Percentiles rank a stretch among this genome's conserved stretches.
These are phyloP conservation scores for Cupressus sempervirens DNA, from an alignment of 75 land plant genomes.

Conservation along the genomic window DNA sequence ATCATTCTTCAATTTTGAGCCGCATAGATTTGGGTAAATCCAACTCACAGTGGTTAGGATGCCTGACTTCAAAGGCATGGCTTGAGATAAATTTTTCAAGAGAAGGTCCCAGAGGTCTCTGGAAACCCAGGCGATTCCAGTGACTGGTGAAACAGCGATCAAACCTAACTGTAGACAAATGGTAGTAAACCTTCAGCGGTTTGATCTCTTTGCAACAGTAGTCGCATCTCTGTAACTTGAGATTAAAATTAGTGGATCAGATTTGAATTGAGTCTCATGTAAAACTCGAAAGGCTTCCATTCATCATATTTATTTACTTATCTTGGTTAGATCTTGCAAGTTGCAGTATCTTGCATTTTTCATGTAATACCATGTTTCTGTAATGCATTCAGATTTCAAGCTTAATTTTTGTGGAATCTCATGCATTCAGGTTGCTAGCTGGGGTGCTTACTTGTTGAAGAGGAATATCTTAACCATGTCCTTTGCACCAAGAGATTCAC, in stretches of 20 bases:
- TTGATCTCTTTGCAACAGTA: too few relatives aligned
- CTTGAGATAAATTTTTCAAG: background rate
- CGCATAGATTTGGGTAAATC: background rate
- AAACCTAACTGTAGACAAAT: too few relatives aligned
- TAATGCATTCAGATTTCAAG: background rate
- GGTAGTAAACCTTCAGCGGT: too few relatives aligned
- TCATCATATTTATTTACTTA: background rate
- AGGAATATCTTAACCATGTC: constrained; percentile 68
- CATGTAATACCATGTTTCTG: background rate
- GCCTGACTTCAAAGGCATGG: background rate
- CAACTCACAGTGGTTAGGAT: background rate
- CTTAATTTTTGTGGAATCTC: background rate
- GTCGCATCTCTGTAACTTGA: background rate
- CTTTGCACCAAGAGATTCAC: constrained; percentile 81
- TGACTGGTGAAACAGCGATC: too few relatives aligned
- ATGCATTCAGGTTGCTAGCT: constrained; percentile 70
- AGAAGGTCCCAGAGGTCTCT: too few relatives aligned
- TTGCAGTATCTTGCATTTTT: background rate
- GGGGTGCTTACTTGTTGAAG: constrained; percentile 73
- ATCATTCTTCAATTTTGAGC: background rate
- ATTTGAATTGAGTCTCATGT: background rate
- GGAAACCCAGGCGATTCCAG: too few relatives aligned
- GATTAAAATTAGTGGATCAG: background rate
- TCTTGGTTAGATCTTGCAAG: too few relatives aligned
- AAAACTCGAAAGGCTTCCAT: background rate